Evolutionary conservation across 768 basidiomycete species (phyloP), one percentile per base, ranked within the genome.

Genomic region (Daedalea quercina): DNA sequence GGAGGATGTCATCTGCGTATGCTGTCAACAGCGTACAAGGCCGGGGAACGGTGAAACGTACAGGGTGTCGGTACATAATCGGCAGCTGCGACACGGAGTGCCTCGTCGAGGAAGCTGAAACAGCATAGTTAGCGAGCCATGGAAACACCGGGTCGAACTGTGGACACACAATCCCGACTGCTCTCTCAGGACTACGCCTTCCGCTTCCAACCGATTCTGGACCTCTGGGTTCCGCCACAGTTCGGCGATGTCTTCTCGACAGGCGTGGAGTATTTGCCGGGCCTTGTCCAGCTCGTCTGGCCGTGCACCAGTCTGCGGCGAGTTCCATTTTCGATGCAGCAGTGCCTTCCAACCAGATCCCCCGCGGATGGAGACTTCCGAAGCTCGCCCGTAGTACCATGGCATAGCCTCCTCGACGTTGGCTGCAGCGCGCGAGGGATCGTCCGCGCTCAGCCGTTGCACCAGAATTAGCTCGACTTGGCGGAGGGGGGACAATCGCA

Each of bases 91-190:
- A 86, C 68, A 6, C 83, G 78, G 8, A 63, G 63, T 2, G 78
- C 75, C 45, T 81, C 75, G 56, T 80, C 70, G 49, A 87, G 63
- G 61, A 86, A 86, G 61, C 85, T 87, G 41, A 28, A 4, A 28
- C 20, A 46, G 42, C 35, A 43, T 6, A 6, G 19, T 40, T 6
- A 17, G 40, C 25, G 15, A 4, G 13, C 37, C 23, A 19, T 44
- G 25, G 22, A 44, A 7, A 50, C 26, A 26, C 47, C 25, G 35
- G 37, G 25, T 25, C 3, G 24, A 33, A 25, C 24, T 45, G 37
- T 8, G 77, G 9, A 77, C 81, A 64, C 57, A 84, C 82, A 83
- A 85, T 47, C 80, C 79, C 25, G 80, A 75, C 57, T 82, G 80
- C 49, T 82, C 79, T 61, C 79, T 71, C 46, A 83, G 68, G 9